Base-by-base conservation (phyloP, 176 grass and related monocot species). In the Avena eriantha region DNA sequence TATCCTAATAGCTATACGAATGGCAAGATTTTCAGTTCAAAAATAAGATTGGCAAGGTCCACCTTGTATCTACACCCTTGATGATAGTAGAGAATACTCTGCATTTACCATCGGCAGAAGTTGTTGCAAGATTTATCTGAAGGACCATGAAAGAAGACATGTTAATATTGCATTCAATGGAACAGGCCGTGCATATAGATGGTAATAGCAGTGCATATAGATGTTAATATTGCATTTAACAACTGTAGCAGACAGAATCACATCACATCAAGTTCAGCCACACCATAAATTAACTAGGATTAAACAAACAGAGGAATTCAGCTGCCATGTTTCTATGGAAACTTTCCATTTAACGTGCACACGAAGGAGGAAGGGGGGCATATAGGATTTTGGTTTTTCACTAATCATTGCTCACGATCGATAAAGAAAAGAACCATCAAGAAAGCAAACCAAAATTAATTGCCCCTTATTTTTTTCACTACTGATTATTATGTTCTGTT, bases 71-170 rank as follows among this genome's bases (percentile, higher is more conserved):
- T 48, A 96, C 92, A 48, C 97, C 97, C 89, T 94, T 99, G 79
- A 99, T 99, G 76, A 93, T 87, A 73, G 97, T 99, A 68, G 90
- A 96, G 82, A 99, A 99, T 19, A 99, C 92, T 88, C 90, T 91
- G 85, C 97, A 99, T 92, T 96, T 99, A 82, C 97, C 94, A 90
- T 99, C 97, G 64, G 94, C 93, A 68, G 97, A 96, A 74, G 97
- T 90, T 89, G 97, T 99, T 90, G 97, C 97, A 70, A 99, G 94
- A 93, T 93, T 69, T 87, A 99, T 93, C 97, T 99, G 83, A 77
- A 94, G 80, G 84, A 77, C 61, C 21, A 77, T 21, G 73, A 55
- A 21, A 91, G 67, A 36, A 85, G 91, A 57, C 19, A 80, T 78
- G 83, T 11, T 23, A 88, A 79, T 19, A 66, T 70, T 67, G 79